phyloP scores from a whole-genome alignment of 345 rosid species.

The Cochlearia excelsa region DNA sequence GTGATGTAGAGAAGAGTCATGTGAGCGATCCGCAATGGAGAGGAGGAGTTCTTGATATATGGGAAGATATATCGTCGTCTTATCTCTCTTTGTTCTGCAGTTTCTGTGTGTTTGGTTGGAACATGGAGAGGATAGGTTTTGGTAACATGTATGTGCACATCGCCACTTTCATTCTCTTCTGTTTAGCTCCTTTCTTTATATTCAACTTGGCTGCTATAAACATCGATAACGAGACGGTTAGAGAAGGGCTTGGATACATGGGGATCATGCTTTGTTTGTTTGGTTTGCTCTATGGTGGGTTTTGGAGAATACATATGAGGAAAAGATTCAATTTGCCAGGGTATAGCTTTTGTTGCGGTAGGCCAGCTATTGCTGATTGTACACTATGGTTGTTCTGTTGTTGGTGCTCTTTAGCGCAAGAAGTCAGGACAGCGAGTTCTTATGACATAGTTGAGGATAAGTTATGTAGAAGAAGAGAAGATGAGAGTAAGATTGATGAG shows the following conservation, averaged over 20 bases:
- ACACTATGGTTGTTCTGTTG: conserved; percentile 80
- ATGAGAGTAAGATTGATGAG: conserved; percentile 16
- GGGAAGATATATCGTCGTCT: conserved; percentile 80
- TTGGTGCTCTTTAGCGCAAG: conserved; percentile 94
- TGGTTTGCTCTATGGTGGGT: conserved; percentile 88
- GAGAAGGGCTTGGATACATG: conserved; percentile 55
- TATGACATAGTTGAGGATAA: conserved; percentile 67
- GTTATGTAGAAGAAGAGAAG: conserved; percentile 36
- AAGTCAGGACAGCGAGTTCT: conserved; percentile 70
- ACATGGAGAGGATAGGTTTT: conserved; percentile 91
- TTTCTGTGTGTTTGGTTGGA: conserved; percentile 94
- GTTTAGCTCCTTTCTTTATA: conserved; percentile 91
- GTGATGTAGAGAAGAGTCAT: conserved; percentile 16
- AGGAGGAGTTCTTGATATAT: conserved; percentile 78
- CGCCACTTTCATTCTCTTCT: conserved; percentile 80
- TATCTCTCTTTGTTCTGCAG: conserved; percentile 76
- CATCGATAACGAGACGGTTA: conserved; percentile 53
- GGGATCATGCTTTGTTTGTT: conserved; percentile 74
- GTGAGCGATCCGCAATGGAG: conserved; percentile 64
- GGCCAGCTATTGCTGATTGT: conserved; percentile 58
- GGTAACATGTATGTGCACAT: conserved; percentile 97
- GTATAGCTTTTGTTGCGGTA: conserved; percentile 66
- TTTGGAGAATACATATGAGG: conserved; percentile 95
- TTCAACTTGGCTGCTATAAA: conserved; percentile 87
- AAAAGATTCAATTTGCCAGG: conserved; percentile 75